A percentile compares a stretch with the other conserved stretches of the same genome.
These are phyloP conservation scores for Pichia sp. DNA, from an alignment of 1,139 yeast genomes.

Conservation along the genomic window DNA sequence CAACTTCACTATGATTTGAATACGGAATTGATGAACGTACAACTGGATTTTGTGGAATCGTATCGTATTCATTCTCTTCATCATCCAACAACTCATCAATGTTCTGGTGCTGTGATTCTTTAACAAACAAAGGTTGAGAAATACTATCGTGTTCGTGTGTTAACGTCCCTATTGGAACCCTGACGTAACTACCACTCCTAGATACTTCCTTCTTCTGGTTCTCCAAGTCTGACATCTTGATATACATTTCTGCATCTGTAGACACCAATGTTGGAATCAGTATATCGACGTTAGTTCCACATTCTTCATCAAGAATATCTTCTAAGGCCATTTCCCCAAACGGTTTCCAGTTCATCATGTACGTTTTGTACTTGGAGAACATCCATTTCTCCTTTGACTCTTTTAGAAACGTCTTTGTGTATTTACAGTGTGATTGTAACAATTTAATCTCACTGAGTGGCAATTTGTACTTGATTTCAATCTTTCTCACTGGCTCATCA, in stretches of 20 bases:
- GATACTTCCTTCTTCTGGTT: not conserved
- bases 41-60: too few relatives aligned
- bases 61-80: too few relatives aligned
- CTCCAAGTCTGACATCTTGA: constrained; percentile 2
- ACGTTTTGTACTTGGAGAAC: constrained; percentile 7
- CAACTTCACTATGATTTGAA: too few relatives aligned
- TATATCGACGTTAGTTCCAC: not conserved
- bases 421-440: not conserved
- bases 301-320: constrained; percentile 5
- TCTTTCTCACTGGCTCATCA: constrained; percentile 6
- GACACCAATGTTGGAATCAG: not conserved
- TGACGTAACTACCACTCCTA: not conserved
- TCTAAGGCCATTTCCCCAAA: not conserved
- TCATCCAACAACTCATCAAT: too few relatives aligned
- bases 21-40: too few relatives aligned
- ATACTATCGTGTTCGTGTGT: too few relatives aligned
- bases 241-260: constrained; percentile 1
- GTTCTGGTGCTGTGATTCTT: too few relatives aligned
- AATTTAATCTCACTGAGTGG: not conserved
- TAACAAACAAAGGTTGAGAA: too few relatives aligned
- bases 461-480: constrained; percentile 9
- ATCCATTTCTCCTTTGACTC: not conserved
- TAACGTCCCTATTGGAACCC: not conserved
- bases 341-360: constrained; percentile 13
- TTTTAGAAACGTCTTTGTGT: not conserved